Evolutionary conservation across 345 rosid species (phyloP), one percentile per base, ranked within the genome.

Genomic region (Populus euphratica): DNA sequence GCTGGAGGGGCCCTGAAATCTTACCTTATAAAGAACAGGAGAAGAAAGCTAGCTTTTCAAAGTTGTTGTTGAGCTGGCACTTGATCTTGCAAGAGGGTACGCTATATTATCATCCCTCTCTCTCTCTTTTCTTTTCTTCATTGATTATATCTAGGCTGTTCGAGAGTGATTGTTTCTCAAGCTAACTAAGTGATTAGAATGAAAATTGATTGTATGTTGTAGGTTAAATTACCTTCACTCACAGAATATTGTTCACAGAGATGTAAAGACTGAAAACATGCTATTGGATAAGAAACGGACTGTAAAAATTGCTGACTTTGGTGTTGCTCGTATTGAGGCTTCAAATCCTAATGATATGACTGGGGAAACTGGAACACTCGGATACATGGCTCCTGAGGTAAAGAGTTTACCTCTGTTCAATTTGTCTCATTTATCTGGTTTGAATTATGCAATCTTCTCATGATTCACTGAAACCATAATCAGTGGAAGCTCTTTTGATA

Each of bases 371-470:
- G 99, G 99, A 67, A 96, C 99, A 47, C 94, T 96, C 54, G 99
- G 99, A 70, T 96, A 96, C 85, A 96, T 96, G 99, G 99, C 99
- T 81, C 98, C 99, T 35, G 99, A 96, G 99, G 99, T 96, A 88
- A 52, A 43, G 33, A 75, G 1, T n/a, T 31, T 62, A 44, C 31
- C 76, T 73, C 52, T 29, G 20, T 54, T 67, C 38, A 17, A 6
- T 59, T 10, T 56, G 25, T 65, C 44, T 69, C 14, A 54, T 25
- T 13, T 74, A 71, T 25, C 31, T 29, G 70, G 33, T 38, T 13
- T 61, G 69, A 35, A 74, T 23, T 20, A 16, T 27, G 77, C 29
- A 25, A 27, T 41, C n/a, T 16, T 36, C 25, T 23, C 68, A 39
- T 21, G 36, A 27, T 10, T 33, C 65, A 21, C n/a, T 14, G 25